These are phyloP conservation scores for Nigrospora osmanthi DNA, from an alignment of 2,329 filamentous ascomycete genomes.

Conservation along the genomic window DNA sequence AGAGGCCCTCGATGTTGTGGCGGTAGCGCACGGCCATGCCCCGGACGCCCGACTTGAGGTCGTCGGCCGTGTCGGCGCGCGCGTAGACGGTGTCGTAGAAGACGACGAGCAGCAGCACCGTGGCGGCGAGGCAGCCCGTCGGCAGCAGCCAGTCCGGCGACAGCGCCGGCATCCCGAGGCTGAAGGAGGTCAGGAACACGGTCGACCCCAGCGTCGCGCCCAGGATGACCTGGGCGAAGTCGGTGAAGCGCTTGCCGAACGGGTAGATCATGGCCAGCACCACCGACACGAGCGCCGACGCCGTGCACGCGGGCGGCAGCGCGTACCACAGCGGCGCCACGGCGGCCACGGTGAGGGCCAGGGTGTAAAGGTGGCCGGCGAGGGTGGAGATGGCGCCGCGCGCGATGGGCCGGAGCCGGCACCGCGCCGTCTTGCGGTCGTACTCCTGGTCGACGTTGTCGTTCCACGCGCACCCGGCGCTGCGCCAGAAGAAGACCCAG, in stretches of 20 bases:
- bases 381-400: conserved; percentile 32
- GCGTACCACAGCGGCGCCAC: conserved; percentile 31
- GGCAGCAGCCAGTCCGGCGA: conserved; percentile 21
- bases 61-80: conserved; percentile 41
- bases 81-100: conserved; percentile 12
- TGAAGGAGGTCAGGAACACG: conserved; percentile 37
- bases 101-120: not conserved
- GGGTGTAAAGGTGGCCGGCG: conserved; percentile 29
- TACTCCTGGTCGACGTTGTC: conserved; percentile 46
- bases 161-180: conserved; percentile 34
- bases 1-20: conserved; percentile 8
- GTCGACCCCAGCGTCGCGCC: conserved; percentile 42
- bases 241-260: conserved; percentile 41
- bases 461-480: conserved; percentile 46
- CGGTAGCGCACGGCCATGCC: conserved; percentile 38
- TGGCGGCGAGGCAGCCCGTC: not conserved
- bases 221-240: conserved; percentile 43
- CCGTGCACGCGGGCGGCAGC: conserved; percentile 23
- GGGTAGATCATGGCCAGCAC: conserved; percentile 36
- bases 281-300: conserved; percentile 17
- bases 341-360: conserved; percentile 15
- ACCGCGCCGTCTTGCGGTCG: conserved; percentile 42
- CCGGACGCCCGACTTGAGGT: conserved; percentile 39
- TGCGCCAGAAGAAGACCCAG: conserved; percentile 37
- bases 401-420: conserved; percentile 41